Conservation (phyloP, 2,329 filamentous ascomycete species). For the Xylariaceae sp. region DNA sequence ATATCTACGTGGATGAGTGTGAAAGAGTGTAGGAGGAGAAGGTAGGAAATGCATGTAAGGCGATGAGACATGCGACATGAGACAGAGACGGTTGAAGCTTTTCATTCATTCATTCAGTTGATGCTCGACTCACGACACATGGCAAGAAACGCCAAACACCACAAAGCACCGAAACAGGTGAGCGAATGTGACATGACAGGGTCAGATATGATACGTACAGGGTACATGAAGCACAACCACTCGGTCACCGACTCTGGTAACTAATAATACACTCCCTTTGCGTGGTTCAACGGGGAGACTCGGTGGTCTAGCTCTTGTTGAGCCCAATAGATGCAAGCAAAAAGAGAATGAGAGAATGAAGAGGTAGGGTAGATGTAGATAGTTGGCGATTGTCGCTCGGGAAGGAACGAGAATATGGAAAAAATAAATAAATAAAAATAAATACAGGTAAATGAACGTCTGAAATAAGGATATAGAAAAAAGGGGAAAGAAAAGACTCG, state of each 20-base stretch:
- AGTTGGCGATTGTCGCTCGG: too few species aligned
- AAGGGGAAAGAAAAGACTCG: too few species aligned
- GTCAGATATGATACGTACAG: neutral
- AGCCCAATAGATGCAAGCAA: neutral
- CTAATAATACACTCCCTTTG: neutral
- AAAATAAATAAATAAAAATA: too few species aligned
- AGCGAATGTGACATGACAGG: constrained; percentile 15
- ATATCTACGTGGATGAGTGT: neutral
- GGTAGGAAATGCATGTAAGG: neutral
- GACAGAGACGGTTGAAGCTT: too few species aligned
- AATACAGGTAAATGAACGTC: too few species aligned
- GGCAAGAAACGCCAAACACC: neutral
- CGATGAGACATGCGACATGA: neutral
- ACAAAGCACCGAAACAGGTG: constrained; percentile 4
- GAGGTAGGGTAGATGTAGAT: neutral
- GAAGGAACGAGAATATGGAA: too few species aligned
- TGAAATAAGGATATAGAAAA: too few species aligned
- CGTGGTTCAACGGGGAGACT: neutral
- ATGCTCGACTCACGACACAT: neutral
- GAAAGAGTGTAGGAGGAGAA: neutral
- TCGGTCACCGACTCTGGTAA: constrained; percentile 18
- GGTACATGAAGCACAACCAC: constrained; percentile 14
- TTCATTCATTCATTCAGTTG: neutral
- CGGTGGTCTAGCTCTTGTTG: neutral
- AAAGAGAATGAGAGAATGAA: neutral